Evolutionary conservation across 495 filamentous ascomycete genomes (phyloP), one percentile per base, ranked within the genome.

Genomic region (Aspergillus ellipticus): DNA sequence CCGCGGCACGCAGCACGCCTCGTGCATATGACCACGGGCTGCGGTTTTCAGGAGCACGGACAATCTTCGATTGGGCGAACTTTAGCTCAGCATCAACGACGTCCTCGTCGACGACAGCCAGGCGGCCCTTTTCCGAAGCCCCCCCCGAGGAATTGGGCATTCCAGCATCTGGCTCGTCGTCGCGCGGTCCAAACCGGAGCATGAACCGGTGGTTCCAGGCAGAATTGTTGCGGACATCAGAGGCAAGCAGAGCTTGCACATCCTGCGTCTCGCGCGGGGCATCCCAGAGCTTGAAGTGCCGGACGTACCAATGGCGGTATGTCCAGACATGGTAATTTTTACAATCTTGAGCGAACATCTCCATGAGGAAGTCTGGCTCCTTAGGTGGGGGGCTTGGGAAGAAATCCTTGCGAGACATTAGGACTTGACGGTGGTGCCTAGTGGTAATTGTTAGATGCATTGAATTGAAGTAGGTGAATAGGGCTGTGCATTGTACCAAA

Each of bases 271-370:
- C 94, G 19, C 76, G 78, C 15, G 72, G 67, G 0, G 68, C 66
- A 35, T 85, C 81, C 82, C 84, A 98, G 17, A 93, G 71, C 17
- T 75, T 76, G 64, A 97, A 89, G 61, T 90, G 89, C 29, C 82
- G 81, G 35, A 97, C 90, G 1, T 97, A 77, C 83, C 92, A 97
- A 72, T 96, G 94, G 13, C 89, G 82, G 70, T 97, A 97, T 50
- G 86, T 89, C 93, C 94, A 98, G 37, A 98, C 95, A 69, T 98
- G 94, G 67, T 97, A 97, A 76, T 98, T 98, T 70, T 98, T 98
- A 11, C 86, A 82, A 70, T 98, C 94, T 60, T 85, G 78, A 54
- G 80, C 80, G 42, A 98, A 89, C 83, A 97, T 97, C 39, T 79
- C 63, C 55, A 78, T 79, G 42, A 96, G 81, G 76, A 98, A 98